Evolutionary conservation across 78 protist genomes (phyloP), one percentile per base, ranked within the genome.

Genomic region (Dictyostelium firmibasis): DNA sequence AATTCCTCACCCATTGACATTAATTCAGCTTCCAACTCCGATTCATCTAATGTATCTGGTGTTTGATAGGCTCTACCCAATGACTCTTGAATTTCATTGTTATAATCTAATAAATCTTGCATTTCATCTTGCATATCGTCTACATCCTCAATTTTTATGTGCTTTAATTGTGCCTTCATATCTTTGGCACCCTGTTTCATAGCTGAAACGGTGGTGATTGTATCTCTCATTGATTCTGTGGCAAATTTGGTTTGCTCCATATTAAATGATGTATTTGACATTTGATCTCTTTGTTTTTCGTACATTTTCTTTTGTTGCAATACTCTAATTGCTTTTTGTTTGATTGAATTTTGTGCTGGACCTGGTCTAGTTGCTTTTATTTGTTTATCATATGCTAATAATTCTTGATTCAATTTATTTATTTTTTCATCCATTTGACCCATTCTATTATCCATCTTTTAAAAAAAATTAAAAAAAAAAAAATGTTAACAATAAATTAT

Each of bases 91-190:
- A 97, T 83, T 31, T 97, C 98, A 57, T 81, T 88, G 36, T 91
- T 91, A 67, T 88, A 91, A 50, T 95, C 97, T 13, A 96, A 25
- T 43, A 97, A 16, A 60, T 97, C 97, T 91, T 92, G 97, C 95
- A 97, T 60, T 16, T 97, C 97, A 67, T 97, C 97, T 72, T 96
- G 98, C 38, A 97, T 35, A 79, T 91, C 92, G 33, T 97, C 98
- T 9, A 97, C 89, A 57, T 97, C 92, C 60, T 85, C 89, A 33
- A 97, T 76, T 43, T 97, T 35, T 31, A 97, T 60, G 9, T 87
- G 92, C 84, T 97, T 97, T 79, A 85, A 84, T 81, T 91, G 92
- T 18, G 35, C 29, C 72, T 97, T 95, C 97, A 97, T 94, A 9
- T 82, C 95, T 64, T 78, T 86, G 25, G 83, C 91, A 38, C 96